Evolutionary conservation across 106 monocot species (phyloP).

Genomic region (Phalaenopsis aphrodite): DNA sequence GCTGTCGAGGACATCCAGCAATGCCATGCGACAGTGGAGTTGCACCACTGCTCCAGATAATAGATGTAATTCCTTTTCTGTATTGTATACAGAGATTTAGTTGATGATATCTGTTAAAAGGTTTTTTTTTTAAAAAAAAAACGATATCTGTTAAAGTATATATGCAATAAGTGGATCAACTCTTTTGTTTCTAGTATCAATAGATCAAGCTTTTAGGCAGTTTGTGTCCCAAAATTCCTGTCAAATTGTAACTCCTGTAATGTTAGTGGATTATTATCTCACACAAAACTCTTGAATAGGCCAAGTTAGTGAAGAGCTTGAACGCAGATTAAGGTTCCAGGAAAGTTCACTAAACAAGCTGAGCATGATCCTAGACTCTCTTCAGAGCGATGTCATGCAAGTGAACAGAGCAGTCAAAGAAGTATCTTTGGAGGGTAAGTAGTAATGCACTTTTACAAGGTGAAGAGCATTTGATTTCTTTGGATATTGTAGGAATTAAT

Average conservation of each 20-base stretch:
- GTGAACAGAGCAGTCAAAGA: conserved; percentile 74
- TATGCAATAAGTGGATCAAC: background rate
- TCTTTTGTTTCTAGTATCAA: background rate
- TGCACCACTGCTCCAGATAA: conserved; percentile 39
- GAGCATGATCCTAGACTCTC: conserved; percentile 59
- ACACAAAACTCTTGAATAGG: conserved; percentile 26
- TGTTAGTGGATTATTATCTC: background rate
- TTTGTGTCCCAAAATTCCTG: background rate
- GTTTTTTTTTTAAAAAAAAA: background rate
- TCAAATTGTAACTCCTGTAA: background rate
- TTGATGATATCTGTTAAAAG: background rate
- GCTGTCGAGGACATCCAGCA: conserved; percentile 58
- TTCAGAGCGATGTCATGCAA: conserved; percentile 82
- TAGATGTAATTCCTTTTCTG: conserved; percentile 40
- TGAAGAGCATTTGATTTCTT: background rate
- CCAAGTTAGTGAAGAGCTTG: conserved; percentile 71
- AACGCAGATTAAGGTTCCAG: conserved; percentile 54
- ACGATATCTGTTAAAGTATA: background rate
- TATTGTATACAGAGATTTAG: background rate
- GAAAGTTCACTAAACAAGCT: conserved; percentile 65
- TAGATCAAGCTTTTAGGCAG: background rate
- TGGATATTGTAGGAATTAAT: too few relatives aligned
- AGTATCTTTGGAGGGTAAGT: conserved; percentile 72
- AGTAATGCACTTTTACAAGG: background rate
- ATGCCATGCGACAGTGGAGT: conserved; percentile 40